These are phyloP conservation scores for Gilbertella persicaria DNA, from an alignment of 371 early-diverging fungal genomes.

Conservation along the genomic window DNA sequence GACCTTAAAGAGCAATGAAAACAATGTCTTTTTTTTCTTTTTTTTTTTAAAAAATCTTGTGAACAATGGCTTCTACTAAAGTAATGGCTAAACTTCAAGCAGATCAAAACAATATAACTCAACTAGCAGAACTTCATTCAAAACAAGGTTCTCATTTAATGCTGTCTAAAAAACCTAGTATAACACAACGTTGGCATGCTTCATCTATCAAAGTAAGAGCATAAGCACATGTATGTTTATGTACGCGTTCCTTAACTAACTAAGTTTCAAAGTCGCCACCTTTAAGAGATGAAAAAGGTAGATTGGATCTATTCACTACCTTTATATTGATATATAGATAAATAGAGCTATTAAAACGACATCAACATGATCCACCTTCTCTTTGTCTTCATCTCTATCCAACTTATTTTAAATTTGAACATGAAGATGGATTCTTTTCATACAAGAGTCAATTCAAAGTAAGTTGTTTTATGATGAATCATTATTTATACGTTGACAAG, in stretches of 20 bases:
- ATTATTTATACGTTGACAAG: conserved; percentile 24
- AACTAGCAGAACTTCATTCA: conserved; percentile 46
- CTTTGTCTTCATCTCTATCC: conserved; percentile 59
- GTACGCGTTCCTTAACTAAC: conserved; percentile 7
- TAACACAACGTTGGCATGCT: conserved; percentile 16
- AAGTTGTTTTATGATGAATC: neutral
- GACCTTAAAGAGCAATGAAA: too few species aligned
- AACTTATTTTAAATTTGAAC: conserved; percentile 67
- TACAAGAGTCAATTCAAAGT: conserved; percentile 68
- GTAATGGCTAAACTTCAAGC: conserved; percentile 45
- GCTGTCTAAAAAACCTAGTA: neutral
- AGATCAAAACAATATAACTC: conserved; percentile 41
- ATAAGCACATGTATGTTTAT: too few species aligned
- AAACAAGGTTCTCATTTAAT: conserved; percentile 37
- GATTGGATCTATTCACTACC: neutral
- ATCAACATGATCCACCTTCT: conserved; percentile 52
- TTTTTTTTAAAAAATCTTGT: too few species aligned
- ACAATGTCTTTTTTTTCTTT: too few species aligned
- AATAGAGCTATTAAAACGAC: conserved; percentile 48
- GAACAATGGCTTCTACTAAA: conserved; percentile 42
- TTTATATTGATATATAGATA: too few species aligned
- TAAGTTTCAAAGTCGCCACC: conserved; percentile 11
- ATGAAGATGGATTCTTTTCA: conserved; percentile 67
- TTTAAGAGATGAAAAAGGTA: conserved; percentile 22
- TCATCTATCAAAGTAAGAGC: conserved; percentile 5